Base-by-base conservation (phyloP, 2,329 filamentous ascomycete species). In the Fusarium miscanthi region DNA sequence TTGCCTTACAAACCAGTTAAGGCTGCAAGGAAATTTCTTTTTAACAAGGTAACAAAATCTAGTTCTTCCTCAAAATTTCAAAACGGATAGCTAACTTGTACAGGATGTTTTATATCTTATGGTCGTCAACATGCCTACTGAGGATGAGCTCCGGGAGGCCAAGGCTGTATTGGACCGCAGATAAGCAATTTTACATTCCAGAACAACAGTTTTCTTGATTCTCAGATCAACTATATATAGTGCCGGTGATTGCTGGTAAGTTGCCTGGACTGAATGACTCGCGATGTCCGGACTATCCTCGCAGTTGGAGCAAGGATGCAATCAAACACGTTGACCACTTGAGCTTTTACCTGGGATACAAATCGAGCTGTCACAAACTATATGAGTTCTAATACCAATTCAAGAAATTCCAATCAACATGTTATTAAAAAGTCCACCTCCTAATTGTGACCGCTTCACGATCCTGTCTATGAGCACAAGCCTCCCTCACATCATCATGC, bases 31-130 rank as follows among this genome's bases (percentile, higher is more conserved):
- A 60, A 66, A 11, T 45, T 66, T 19, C 23, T 66, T 13, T 43
- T 66, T 6, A 60, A 38, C 21, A 66, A 66, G 30, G 63, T 66
- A 66, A 52, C 3, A 1, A n/a, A 21, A 5, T 11, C 7, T 3
- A 4, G 4, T 23, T 2, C 13, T 3, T 5, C 10, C 4, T 5
- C 16, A 6, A n/a, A 2, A 7, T 9, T 21, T 0, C 10, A 9
- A 6, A 17, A 2, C 2, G 2, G 4, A 6, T 25, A 9, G 17
- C 45, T 66, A 21, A 66, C 27, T 8, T 10, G 10, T 4, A 6
- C 23, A 66, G 62, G 63, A 66, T 9, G 21, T 66, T n/a, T 33
- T 66, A 21, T 66, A 66, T 35, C 9, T 66, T 1, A 52, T 66
- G 63, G 63, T 66, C 17, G 63, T 59, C 7, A 66, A 66, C 21